phyloP scores from a whole-genome alignment of 768 basidiomycete genomes.

The Tephrocybe sp. region DNA sequence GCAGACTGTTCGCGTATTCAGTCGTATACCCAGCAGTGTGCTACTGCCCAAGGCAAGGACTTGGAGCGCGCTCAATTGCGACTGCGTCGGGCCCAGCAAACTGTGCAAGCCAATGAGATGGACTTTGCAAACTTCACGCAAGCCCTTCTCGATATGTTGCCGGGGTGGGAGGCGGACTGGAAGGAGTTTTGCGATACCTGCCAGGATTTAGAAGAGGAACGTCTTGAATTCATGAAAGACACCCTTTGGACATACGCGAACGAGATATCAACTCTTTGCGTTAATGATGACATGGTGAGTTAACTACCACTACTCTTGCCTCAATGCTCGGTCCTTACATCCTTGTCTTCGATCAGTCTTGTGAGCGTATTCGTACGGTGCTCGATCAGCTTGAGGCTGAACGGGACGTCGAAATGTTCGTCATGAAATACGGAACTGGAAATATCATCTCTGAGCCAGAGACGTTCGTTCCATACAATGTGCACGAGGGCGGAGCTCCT shows the following conservation, averaged over 20 bases:
- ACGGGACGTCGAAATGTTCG: slow-evolving; percentile 82
- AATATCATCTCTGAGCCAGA: slow-evolving; percentile 76
- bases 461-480: slow-evolving; percentile 67
- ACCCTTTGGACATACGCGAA: slow-evolving; percentile 95
- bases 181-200: slow-evolving; percentile 93
- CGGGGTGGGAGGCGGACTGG: slow-evolving; percentile 91
- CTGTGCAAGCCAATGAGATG: slow-evolving; percentile 85
- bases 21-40: slow-evolving; percentile 82
- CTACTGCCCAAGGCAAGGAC: slow-evolving; percentile 83
- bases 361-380: slow-evolving; percentile 81
- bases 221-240: slow-evolving; percentile 91
- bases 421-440: slow-evolving; percentile 85
- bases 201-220: slow-evolving; percentile 95
- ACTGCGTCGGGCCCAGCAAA: slow-evolving; percentile 80
- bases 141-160: slow-evolving; percentile 68
- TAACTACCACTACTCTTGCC: neutral
- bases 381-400: slow-evolving; percentile 86
- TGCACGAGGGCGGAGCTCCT: slow-evolving; percentile 23
- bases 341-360: slow-evolving; percentile 54
- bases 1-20: slow-evolving; percentile 86
- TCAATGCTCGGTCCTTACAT: too few species aligned
- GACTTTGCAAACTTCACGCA: slow-evolving; percentile 83
- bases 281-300: slow-evolving; percentile 81
- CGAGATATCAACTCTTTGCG: slow-evolving; percentile 90
- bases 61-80: slow-evolving; percentile 82